Evolutionary conservation across 2,329 filamentous ascomycete genomes (phyloP), one percentile per base, ranked within the genome.

Genomic region (Microsporum audouinii): DNA sequence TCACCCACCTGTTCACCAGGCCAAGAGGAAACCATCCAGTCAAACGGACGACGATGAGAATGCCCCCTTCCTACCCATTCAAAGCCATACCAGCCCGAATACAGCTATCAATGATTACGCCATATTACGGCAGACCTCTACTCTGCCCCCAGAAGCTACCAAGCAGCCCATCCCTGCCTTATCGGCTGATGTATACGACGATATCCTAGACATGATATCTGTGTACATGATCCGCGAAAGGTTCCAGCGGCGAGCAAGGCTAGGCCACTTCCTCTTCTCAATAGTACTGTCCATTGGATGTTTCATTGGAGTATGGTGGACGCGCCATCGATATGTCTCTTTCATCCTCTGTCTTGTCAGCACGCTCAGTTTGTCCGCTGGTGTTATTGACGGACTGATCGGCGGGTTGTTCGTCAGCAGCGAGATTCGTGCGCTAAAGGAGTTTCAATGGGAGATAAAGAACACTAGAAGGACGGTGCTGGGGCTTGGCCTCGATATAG

Each of bases 381-480:
- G 92, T 0, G 82, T 90, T 2, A 72, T 96, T 23, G 89, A 96
- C 70, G 91, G 92, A 0, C 75, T 97, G 45, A 88, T 97, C 71
- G 88, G 91, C 0, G 81, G 94, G 0, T 73, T 97, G 57, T 99
- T 99, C 72, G 87, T 96, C 62, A 86, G 87, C 8, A 85, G 85
- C 63, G 94, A 99, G 76, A 75, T 96, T 62, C 82, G 90, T 62
- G 86, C 88, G 2, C 76, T 99, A 60, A 86, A 84, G 68, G 94
- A 99, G 77, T 97, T 97, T 75, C 85, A 94, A 71, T 96, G 90
- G 88, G 94, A 99, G 74, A 86, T 97, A 31, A 78, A 77, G 58
- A 91, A 88, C 70, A 86, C 87, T 10, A 85, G 72, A 63, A 64
- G 68, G 45, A 59, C 65, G 63, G 60, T 61, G 38, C 57, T 66